A percentile compares a stretch with the other conserved stretches of the same genome.
Evolutionary conservation across 2,329 filamentous ascomycete genomes (phyloP).

Genomic region (Penicillium sp.): DNA sequence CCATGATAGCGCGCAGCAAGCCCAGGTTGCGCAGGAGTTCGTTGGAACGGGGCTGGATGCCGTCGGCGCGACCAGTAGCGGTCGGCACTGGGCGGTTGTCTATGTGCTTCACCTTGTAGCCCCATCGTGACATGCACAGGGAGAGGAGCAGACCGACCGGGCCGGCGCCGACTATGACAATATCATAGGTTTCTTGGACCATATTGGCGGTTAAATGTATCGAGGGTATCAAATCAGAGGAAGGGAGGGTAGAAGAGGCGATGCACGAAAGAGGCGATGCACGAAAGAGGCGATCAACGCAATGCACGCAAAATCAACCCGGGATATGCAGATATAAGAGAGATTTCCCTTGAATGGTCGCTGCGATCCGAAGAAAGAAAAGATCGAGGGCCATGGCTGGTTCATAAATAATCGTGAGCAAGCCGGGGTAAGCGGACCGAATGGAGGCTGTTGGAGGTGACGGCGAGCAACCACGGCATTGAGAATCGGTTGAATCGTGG

Average conservation of each 20-base stretch:
- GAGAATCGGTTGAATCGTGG: conserved; percentile 35
- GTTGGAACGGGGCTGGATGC: conserved; percentile 85
- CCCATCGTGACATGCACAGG: conserved; percentile 86
- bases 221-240: background rate
- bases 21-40: conserved; percentile 89
- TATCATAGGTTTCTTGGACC: conserved; percentile 59
- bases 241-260: background rate
- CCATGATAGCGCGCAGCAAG: conserved; percentile 85
- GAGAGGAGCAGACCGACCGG: conserved; percentile 87
- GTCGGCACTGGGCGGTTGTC: conserved; percentile 88
- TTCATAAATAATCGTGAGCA: conserved; percentile 31
- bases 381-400: conserved; percentile 19
- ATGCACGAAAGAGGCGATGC: background rate
- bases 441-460: conserved; percentile 10
- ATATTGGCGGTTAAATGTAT: conserved; percentile 21
- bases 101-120: conserved; percentile 93
- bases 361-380: conserved; percentile 6
- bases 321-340: background rate
- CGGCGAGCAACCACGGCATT: conserved; percentile 40
- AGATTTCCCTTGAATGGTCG: conserved; percentile 11
- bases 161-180: conserved; percentile 84
- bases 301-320: background rate
- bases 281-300: background rate
- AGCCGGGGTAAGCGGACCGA: conserved; percentile 22
- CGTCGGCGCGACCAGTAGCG: conserved; percentile 81